Base-by-base conservation (phyloP, 768 basidiomycete species). In the Agrocybe pediades region DNA sequence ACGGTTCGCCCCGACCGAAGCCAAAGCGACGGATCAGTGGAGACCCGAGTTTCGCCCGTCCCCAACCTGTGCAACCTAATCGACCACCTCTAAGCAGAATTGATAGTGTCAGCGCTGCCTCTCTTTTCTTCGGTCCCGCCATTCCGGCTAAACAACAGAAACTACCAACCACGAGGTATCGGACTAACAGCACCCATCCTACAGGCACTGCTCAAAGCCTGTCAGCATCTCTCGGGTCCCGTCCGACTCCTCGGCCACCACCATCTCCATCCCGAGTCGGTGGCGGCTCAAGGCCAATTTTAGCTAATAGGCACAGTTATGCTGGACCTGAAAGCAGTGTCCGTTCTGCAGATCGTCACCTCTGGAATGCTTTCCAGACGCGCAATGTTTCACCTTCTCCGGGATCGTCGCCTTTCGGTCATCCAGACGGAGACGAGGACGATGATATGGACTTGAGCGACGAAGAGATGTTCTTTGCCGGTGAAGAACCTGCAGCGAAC, bases 111-210 rank as follows among this genome's bases (percentile, higher is more conserved):
- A 73, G 73, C 52, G 68, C 75, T n/a, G 86, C 85, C 16, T 83
- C 86, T 0, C 68, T 87, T 9, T 88, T 89, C 67, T 90, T 89
- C 62, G 87, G 86, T 4, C 84, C 84, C 39, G 53, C 77, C 36
- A 84, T 85, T 54, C 68, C 73, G 16, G 44, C 27, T 17, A 47
- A 50, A 36, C 33, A 36, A 36, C 33, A 36, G 33, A 36, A 36
- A 36, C 33, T 36, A 30, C 25, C 59, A 19, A 58, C 56, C 61
- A 27, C 62, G n/a, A 57, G 56, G 25, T 50, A 54, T 21, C 52
- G 57, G 23, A 58, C 57, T 11, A 53, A 40, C 42, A 62, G 53
- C 43, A 51, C 36, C 29, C 39, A 26, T 25, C 30, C 33, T 36
- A 36, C 33, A n/a, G 29, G 29, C 15, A 36, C 13, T 36, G n/a